Percentiles rank a stretch among this genome's conserved stretches.
Conservation (phyloP, 1,284 basidiomycete species). For the Tylopilus sp. region DNA sequence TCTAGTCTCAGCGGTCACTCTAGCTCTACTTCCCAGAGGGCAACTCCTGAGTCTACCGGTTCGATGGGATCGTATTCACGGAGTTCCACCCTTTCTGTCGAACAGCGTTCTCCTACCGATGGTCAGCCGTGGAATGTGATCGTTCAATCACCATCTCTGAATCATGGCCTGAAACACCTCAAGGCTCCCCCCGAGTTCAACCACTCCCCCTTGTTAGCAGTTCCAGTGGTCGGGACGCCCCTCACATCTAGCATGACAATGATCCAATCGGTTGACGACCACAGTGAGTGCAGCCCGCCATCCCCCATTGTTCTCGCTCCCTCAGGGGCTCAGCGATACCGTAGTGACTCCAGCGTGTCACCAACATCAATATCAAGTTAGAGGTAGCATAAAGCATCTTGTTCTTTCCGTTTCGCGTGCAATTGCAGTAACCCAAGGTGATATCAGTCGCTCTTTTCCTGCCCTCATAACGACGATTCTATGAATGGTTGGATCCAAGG, state of each 20-base stretch:
- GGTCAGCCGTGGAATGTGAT: slow-evolving; percentile 24
- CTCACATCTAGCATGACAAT: slow-evolving; percentile 25
- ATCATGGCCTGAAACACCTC: slow-evolving; percentile 10
- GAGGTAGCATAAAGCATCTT: slow-evolving; percentile 18
- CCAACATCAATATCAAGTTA: slow-evolving; percentile 42
- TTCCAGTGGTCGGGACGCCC: slow-evolving; percentile 45
- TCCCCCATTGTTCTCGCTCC: slow-evolving; percentile 29
- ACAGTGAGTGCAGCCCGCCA: slow-evolving; percentile 44
- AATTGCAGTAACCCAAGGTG: too few species aligned
- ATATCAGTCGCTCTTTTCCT: too few species aligned
- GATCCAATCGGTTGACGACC: slow-evolving; percentile 22
- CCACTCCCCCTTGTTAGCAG: slow-evolving; percentile 44
- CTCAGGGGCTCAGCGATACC: slow-evolving; percentile 23
- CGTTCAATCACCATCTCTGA: slow-evolving; percentile 23
- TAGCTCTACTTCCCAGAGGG: slow-evolving; percentile 41
- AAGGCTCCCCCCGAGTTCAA: slow-evolving; percentile 34
- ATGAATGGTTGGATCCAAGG: too few species aligned
- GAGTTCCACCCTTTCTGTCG: slow-evolving; percentile 46
- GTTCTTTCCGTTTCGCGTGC: background rate
- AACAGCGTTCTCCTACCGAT: slow-evolving; percentile 40
- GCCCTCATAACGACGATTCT: too few species aligned
- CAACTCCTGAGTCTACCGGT: slow-evolving; percentile 18
- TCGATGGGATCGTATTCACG: slow-evolving; percentile 39
- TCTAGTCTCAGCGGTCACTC: slow-evolving; percentile 43
- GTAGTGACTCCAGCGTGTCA: slow-evolving; percentile 21